Base-by-base conservation (phyloP, 495 filamentous ascomycete species). In the Penicillium bovifimosum region DNA sequence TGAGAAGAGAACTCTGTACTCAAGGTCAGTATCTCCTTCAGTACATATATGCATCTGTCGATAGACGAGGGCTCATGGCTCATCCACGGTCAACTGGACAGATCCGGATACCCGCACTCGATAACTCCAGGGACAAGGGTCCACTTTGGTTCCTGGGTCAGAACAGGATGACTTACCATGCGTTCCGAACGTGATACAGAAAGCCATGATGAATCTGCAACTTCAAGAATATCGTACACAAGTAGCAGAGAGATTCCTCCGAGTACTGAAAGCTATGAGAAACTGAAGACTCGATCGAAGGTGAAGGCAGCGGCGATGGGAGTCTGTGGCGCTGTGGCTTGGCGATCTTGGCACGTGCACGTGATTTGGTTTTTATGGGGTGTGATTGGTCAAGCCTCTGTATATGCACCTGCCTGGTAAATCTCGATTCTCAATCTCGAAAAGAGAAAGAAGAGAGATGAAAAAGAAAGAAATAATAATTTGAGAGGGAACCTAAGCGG, bases 141-240 rank as follows among this genome's bases (percentile, higher is more conserved):
- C 43, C 42, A 53, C 45, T 31, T 18, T 35, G 32, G 31, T 16
- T 31, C 41, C 55, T 35, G 35, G 26, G 38, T 47, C 34, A 55
- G 50, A 47, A 52, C 40, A 24, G 16, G 54, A 39, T 10, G 2
- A 64, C 65, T 61, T 60, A 80, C 78, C 76, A 52, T 81, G 73
- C 13, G 73, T 76, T 50, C 78, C 78, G 58, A 79, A 80, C 3
- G 78, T 81, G 59, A 81, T 77, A 61, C 75, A 81, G 60, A 81
- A 72, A 31, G 75, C 75, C 77, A 80, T 79, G 51, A 40, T 59
- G 53, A 36, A 20, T 42, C 38, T 13, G 26, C 24, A 41, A 40
- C 47, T 35, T 13, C 33, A 24, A 29, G 17, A 20, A 42, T 24
- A 16, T 36, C 20, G 18, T 17, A 33, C 18, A 34, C 9, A 24